Evolutionary conservation across 495 filamentous ascomycete species (phyloP).

Genomic region (Podospora didyma): DNA sequence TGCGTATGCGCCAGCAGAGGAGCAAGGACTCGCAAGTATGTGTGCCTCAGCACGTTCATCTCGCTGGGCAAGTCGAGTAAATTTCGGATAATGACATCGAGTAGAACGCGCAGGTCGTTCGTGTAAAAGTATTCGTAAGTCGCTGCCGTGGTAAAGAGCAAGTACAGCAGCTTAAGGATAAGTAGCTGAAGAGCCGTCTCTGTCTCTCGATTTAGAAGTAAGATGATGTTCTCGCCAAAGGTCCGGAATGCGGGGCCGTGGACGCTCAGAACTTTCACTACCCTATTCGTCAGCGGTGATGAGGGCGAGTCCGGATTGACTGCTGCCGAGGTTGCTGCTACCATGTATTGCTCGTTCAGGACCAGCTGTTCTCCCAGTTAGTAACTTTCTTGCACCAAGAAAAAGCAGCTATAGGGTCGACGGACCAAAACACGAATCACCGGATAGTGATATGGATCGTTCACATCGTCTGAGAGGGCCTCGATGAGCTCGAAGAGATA

Average conservation of each 20-base stretch:
- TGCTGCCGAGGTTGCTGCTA: constrained; percentile 56
- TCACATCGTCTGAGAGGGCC: constrained; percentile 78
- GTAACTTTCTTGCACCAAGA: not conserved
- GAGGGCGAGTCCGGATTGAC: constrained; percentile 46
- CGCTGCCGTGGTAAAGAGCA: constrained; percentile 84
- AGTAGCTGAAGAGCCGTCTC: constrained; percentile 90
- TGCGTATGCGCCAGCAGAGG: constrained; percentile 90
- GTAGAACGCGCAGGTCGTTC: constrained; percentile 89
- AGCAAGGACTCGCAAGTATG: constrained; percentile 94
- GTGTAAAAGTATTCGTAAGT: constrained; percentile 99
- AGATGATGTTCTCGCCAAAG: constrained; percentile 96
- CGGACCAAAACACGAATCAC: constrained; percentile 87
- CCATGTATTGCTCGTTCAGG: constrained; percentile 98
- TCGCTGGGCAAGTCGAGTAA: constrained; percentile 87
- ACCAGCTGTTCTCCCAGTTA: constrained; percentile 60
- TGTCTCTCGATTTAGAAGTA: constrained; percentile 91
- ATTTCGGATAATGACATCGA: constrained; percentile 95
- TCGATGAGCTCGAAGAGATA: constrained; percentile 89
- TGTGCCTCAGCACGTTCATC: constrained; percentile 76
- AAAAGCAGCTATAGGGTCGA: constrained; percentile 1
- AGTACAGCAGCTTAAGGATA: constrained; percentile 90
- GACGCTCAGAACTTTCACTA: constrained; percentile 81
- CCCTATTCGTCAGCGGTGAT: constrained; percentile 75
- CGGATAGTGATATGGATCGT: constrained; percentile 95
- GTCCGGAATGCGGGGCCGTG: constrained; percentile 81